A percentile compares a stretch with the other conserved stretches of the same genome.
phyloP scores from a whole-genome alignment of 345 rosid species.

The Populus ilicifolia region DNA sequence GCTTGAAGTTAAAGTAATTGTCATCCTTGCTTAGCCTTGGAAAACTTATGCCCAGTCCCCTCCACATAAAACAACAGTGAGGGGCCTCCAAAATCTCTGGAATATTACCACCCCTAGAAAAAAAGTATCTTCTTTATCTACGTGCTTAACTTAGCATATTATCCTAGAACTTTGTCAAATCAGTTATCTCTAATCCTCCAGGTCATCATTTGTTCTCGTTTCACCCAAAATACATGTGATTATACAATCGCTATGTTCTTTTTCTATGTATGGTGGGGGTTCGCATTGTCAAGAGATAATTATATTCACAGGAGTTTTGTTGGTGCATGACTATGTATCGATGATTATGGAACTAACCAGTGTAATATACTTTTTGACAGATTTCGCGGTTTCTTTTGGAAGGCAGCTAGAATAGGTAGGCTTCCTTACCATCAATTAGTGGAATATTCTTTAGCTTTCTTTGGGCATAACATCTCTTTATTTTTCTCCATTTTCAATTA shows the following conservation, averaged over 20 bases:
- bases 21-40: not conserved
- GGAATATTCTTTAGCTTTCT: not conserved
- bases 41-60: not conserved
- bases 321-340: not conserved
- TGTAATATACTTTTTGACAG: slow-evolving; percentile 32
- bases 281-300: not conserved
- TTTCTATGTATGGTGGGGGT: not conserved
- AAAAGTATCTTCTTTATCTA: not conserved
- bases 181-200: not conserved
- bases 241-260: not conserved
- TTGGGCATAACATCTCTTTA: not conserved
- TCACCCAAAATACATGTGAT: not conserved
- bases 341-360: slow-evolving; percentile 6
- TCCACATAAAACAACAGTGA: not conserved
- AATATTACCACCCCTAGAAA: not conserved
- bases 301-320: not conserved
- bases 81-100: not conserved
- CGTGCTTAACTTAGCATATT: not conserved
- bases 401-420: slow-evolving; percentile 96
- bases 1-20: not conserved
- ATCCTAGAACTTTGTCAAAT: not conserved
- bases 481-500: not conserved
- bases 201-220: not conserved
- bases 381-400: slow-evolving; percentile 95
- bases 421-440: slow-evolving; percentile 5